phyloP scores from a whole-genome alignment of 352 stramenopile genomes.

The Globisporangium nunn region DNA sequence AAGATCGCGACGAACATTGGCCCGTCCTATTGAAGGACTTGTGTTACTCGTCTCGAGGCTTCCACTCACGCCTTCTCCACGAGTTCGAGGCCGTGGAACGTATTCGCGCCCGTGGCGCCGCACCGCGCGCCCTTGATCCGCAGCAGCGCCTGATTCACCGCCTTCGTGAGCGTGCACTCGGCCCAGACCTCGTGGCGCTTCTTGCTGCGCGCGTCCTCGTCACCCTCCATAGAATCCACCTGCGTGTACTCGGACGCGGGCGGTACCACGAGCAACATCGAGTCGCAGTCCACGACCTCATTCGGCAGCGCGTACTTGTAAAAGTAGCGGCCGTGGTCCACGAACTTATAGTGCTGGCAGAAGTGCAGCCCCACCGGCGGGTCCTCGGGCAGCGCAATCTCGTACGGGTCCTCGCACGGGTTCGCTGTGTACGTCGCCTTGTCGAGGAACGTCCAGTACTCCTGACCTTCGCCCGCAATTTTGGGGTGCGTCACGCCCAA shows the following conservation, averaged over 20 bases:
- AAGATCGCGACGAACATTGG: no score
- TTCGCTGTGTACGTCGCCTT: constrained; percentile 14
- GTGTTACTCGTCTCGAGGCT: no score
- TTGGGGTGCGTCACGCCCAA: constrained; percentile 37
- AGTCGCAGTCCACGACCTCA: constrained; percentile 29
- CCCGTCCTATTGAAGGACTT: no score
- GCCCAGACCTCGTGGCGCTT: constrained; percentile 28
- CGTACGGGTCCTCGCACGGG: constrained; percentile 21
- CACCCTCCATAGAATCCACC: constrained; percentile 2
- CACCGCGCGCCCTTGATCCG: constrained; percentile 14
- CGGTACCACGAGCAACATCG: constrained; percentile 29
- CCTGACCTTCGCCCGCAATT: constrained; percentile 11
- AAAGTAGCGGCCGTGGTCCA: constrained; percentile 35
- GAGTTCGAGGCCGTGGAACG: constrained; percentile 11
- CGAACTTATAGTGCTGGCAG: constrained; percentile 27
- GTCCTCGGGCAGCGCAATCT: constrained; percentile 26
- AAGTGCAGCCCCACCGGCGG: constrained; percentile 44
- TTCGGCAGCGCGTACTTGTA: constrained; percentile 46
- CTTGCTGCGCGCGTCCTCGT: background rate
- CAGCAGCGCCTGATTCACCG: constrained; percentile 15
- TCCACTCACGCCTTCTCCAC: background rate
- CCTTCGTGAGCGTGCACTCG: constrained; percentile 24
- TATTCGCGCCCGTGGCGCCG: constrained; percentile 12
- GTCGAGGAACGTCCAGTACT: constrained; percentile 43
- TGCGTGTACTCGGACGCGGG: constrained; percentile 29